These are phyloP conservation scores for Ophiostoma himal-ulmi DNA, from an alignment of 2,329 filamentous ascomycete genomes.

Conservation along the genomic window DNA sequence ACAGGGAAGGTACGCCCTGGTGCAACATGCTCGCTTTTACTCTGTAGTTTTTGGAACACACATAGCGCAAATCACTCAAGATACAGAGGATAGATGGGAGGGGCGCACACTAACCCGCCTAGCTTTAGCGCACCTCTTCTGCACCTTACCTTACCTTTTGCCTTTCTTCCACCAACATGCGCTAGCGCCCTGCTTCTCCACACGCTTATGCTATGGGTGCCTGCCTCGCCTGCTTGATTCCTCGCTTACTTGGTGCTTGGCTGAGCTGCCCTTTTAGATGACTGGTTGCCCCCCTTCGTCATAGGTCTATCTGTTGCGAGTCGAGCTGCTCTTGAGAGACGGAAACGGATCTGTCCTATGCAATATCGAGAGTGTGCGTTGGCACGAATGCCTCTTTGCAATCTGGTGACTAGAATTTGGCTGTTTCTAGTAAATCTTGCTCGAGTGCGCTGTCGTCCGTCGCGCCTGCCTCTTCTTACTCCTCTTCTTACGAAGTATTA, in stretches of 20 bases:
- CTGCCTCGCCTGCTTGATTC: conserved; percentile 13
- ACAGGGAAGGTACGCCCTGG: neutral
- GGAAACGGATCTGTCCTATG: too few relatives aligned
- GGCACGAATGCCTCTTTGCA: too few relatives aligned
- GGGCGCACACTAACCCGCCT: conserved; percentile 14
- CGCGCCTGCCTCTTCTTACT: neutral
- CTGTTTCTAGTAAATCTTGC: neutral
- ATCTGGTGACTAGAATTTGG: neutral
- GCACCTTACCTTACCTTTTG: neutral
- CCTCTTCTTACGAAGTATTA: too few relatives aligned
- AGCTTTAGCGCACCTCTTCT: conserved; percentile 3
- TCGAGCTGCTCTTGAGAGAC: neutral
- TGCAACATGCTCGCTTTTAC: neutral
- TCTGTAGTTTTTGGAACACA: conserved; percentile 23
- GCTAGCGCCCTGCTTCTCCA: conserved; percentile 24
- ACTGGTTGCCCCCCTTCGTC: neutral
- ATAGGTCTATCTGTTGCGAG: neutral
- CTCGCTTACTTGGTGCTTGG: neutral
- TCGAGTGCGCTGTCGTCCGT: neutral
- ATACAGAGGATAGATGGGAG: neutral
- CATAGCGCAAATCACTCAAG: conserved; percentile 25
- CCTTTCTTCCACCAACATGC: conserved; percentile 14
- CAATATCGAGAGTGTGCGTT: too few relatives aligned
- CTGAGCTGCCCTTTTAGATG: neutral
- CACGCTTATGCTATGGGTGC: conserved; percentile 18